A percentile compares a stretch with the other conserved stretches of the same genome.
These are phyloP conservation scores for Phytophthora kernoviae DNA, from an alignment of 352 stramenopile species.

Conservation along the genomic window DNA sequence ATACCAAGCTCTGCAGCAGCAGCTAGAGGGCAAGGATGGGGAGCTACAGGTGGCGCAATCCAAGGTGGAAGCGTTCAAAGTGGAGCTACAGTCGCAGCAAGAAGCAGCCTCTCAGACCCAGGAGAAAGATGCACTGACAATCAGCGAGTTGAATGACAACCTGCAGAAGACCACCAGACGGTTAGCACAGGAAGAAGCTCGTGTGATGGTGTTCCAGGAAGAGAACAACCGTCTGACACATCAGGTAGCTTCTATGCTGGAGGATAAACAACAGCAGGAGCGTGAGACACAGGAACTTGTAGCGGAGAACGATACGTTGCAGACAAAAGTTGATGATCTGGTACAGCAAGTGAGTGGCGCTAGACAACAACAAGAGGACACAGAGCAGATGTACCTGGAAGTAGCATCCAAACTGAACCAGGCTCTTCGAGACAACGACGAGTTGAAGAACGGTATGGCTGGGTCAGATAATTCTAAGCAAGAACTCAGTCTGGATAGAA, in stretches of 20 bases:
- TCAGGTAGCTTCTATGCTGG: constrained; percentile 43
- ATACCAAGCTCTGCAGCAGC: constrained; percentile 55
- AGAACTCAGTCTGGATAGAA: not conserved
- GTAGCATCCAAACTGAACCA: constrained; percentile 66
- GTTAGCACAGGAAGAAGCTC: constrained; percentile 51
- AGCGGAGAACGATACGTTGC: constrained; percentile 33
- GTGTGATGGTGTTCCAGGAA: constrained; percentile 53
- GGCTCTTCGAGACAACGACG: constrained; percentile 42
- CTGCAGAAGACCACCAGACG: constrained; percentile 30
- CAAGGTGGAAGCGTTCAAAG: constrained; percentile 60
- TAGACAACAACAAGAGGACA: constrained; percentile 63
- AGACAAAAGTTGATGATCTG: constrained; percentile 48
- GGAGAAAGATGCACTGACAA: constrained; percentile 33
- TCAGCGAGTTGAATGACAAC: constrained; percentile 37
- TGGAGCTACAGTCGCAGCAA: constrained; percentile 47
- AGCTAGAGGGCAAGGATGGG: constrained; percentile 54
- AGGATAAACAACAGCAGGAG: constrained; percentile 63
- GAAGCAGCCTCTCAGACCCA: constrained; percentile 13
- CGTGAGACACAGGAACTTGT: constrained; percentile 34
- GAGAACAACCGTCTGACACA: constrained; percentile 59
- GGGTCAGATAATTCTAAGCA: not conserved
- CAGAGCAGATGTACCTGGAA: constrained; percentile 61
- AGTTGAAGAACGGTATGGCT: constrained; percentile 21
- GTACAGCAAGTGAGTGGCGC: constrained; percentile 43
- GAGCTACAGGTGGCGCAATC: constrained; percentile 51